Conservation (phyloP, 331 rosid species). For the Cydonia oblonga region DNA sequence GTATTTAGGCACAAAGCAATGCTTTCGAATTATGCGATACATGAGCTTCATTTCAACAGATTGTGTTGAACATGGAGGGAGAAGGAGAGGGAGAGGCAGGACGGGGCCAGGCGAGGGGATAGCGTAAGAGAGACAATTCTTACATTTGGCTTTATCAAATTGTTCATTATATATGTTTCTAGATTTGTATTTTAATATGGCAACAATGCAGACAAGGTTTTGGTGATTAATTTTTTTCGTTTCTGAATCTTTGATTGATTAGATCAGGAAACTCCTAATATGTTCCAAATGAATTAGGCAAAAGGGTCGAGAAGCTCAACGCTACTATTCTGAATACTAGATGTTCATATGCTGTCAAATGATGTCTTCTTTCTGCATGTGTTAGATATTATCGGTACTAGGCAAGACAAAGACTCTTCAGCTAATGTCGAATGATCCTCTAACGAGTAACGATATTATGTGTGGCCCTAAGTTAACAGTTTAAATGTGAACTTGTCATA, state of each 20-base stretch:
- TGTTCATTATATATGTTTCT: neutral
- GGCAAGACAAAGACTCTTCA: neutral
- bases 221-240: neutral
- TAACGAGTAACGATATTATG: neutral
- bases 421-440: neutral
- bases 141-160: neutral
- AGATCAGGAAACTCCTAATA: neutral
- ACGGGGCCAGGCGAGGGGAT: neutral
- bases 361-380: neutral
- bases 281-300: neutral
- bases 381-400: neutral
- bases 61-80: slow-evolving; percentile 2
- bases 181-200: slow-evolving; percentile 9
- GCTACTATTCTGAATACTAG: neutral
- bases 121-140: neutral
- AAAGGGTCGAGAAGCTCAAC: too few species aligned
- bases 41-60: slow-evolving; percentile 3
- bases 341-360: neutral
- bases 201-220: neutral
- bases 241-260: neutral
- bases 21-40: slow-evolving; percentile 3
- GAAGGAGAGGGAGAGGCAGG: neutral
- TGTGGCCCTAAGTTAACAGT: neutral
- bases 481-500: neutral
- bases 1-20: slow-evolving; percentile 6